A percentile compares a stretch with the other conserved stretches of the same genome.
phyloP scores from a whole-genome alignment of 345 rosid genomes.

The Citrus medica region DNA sequence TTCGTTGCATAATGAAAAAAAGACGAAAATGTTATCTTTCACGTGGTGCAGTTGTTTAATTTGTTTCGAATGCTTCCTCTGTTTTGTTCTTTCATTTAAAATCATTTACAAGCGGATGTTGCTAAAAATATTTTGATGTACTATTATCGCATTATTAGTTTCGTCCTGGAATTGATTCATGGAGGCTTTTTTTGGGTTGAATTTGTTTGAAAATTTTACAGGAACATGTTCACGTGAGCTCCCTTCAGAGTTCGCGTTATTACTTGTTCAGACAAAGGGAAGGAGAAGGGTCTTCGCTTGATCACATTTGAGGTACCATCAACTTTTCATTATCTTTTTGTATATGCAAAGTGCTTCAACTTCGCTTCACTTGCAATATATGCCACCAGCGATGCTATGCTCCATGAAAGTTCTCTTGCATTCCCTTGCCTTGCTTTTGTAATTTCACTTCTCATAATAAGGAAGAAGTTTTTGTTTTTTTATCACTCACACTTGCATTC shows the following conservation, averaged over 20 bases:
- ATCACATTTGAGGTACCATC: background rate
- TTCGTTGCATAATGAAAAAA: background rate
- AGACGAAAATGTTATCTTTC: background rate
- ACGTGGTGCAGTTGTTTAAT: background rate
- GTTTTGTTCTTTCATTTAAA: background rate
- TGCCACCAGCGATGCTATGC: too few relatives aligned
- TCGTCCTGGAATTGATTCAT: background rate
- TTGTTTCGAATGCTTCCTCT: background rate
- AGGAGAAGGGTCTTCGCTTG: background rate
- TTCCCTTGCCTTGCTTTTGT: background rate
- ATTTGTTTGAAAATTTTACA: background rate
- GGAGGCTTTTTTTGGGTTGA: background rate
- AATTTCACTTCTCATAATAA: background rate
- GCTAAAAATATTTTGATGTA: background rate
- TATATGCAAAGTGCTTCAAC: too few relatives aligned
- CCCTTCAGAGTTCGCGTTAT: background rate
- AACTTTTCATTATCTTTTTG: background rate
- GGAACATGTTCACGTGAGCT: background rate
- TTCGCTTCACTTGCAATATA: background rate
- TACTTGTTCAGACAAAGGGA: background rate
- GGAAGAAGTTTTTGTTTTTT: background rate
- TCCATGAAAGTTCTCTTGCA: background rate
- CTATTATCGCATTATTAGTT: background rate
- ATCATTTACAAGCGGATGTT: background rate
- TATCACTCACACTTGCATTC: background rate